A percentile compares a stretch with the other conserved stretches of the same genome.
Evolutionary conservation across 805 yeast species (phyloP).

Genomic region (Ogataea nonfermentans): DNA sequence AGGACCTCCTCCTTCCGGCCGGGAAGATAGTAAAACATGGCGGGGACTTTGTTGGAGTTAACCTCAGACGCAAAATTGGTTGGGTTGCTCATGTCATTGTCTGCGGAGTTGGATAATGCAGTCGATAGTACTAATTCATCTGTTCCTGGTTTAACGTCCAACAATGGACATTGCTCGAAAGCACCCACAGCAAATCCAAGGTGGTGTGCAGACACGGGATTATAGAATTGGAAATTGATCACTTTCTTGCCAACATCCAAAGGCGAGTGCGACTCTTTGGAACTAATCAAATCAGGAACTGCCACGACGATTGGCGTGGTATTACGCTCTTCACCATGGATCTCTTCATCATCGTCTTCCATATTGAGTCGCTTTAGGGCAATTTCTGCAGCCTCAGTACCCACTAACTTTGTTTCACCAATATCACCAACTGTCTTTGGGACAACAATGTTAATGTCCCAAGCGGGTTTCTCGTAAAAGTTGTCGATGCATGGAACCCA

Average conservation of each 20-base stretch:
- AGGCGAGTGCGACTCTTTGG: conserved; percentile 72
- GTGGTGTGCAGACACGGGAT: conserved; percentile 91
- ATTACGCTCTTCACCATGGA: conserved; percentile 26
- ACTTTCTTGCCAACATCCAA: conserved; percentile 71
- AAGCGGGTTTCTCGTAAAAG: conserved; percentile 81
- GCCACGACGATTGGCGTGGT: conserved; percentile 56
- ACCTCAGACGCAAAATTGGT: conserved; percentile 15
- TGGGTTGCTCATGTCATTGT: conserved; percentile 32
- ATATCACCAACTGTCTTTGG: conserved; percentile 80
- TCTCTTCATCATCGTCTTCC: conserved; percentile 37
- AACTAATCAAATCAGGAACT: conserved; percentile 66
- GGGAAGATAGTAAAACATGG: conserved; percentile 62
- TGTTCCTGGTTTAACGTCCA: conserved; percentile 39
- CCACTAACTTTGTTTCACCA: conserved; percentile 45
- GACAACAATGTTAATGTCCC: conserved; percentile 86
- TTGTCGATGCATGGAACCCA: conserved; percentile 98
- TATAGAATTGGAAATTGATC: conserved; percentile 72
- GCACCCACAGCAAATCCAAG: conserved; percentile 95
- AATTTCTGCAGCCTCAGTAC: conserved; percentile 36
- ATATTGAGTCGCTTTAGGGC: conserved; percentile 28
- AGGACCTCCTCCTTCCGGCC: conserved; percentile 52
- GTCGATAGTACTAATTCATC: conserved; percentile 26
- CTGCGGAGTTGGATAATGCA: conserved; percentile 34
- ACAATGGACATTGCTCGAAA: conserved; percentile 61
- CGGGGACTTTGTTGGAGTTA: conserved; percentile 43